Base-by-base conservation (phyloP, 2,329 filamentous ascomycete genomes). In the Aspergillaceae sp. region DNA sequence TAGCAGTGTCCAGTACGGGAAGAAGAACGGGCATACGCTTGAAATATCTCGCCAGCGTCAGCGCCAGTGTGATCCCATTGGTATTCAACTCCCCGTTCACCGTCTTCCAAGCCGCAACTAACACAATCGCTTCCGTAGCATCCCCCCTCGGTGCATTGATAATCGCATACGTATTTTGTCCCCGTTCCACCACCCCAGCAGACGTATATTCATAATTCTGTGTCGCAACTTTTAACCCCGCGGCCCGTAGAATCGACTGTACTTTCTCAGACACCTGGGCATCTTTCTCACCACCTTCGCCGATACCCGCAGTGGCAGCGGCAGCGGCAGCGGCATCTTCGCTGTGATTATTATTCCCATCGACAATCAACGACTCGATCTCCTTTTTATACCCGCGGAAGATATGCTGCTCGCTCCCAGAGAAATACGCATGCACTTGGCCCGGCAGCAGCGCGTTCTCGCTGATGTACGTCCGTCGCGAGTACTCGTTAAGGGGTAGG, bases 371-470 rank as follows among this genome's bases (percentile, higher is more conserved):
- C 6, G 70, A 74, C 55, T 86, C 80, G 43, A 95, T 75, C 70
- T 97, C 92, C 61, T 87, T 83, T 60, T 85, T 82, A 66, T 94
- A 97, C 5, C 88, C 92, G 41, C 89, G 79, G 61, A 97, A 90
- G 53, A 97, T 80, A 66, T 96, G 86, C 72, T 97, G 90, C 64
- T 98, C 92, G 66, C 88, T 95, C 11, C 92, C 92, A 5, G 87
- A 84, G 63, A 98, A 98, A 68, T 98, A 98, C 1, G 92, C 95
- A 70, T 97, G 91, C 6, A 97, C 92, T 68, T 98, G 92, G 2
- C 90, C 92, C 0, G 92, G 92, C 9, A 98, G 74, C 32, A 98
- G 80, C 7, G 92, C 92, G 65, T 98, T 98, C 67, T 98, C 92
- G 38, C 91, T 97, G 48, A 98, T 92, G 67, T 98, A 98, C 1